A percentile compares a stretch with the other conserved stretches of the same genome.
These are phyloP conservation scores for Zarea fungicola DNA, from an alignment of 2,329 filamentous ascomycete genomes.

Conservation along the genomic window DNA sequence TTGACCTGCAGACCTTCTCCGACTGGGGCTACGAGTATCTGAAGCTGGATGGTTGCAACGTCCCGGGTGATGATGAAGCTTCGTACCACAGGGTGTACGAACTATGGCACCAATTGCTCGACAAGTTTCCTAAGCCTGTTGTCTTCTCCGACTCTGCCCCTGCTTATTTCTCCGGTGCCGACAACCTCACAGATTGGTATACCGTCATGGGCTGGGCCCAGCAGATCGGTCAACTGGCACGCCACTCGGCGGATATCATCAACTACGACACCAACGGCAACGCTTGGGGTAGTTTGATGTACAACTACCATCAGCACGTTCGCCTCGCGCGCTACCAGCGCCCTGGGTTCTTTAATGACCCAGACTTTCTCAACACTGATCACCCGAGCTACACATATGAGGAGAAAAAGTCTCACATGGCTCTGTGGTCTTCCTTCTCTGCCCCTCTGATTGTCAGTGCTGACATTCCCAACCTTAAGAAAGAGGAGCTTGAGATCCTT, in stretches of 20 bases:
- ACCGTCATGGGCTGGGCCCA: conserved; percentile 40
- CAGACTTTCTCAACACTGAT: conserved; percentile 33
- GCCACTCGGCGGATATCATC: conserved; percentile 38
- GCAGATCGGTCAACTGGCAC: conserved; percentile 35
- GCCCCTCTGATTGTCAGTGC: conserved; percentile 34
- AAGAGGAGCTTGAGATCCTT: conserved; percentile 30
- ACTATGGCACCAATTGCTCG: conserved; percentile 38
- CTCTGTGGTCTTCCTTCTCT: conserved; percentile 30
- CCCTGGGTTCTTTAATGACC: conserved; percentile 33
- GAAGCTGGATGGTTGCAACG: conserved; percentile 37
- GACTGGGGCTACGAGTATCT: conserved; percentile 34
- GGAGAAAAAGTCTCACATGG: conserved; percentile 32
- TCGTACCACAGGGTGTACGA: conserved; percentile 30
- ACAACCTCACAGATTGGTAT: conserved; percentile 39
- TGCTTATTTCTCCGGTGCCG: conserved; percentile 34
- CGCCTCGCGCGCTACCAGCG: conserved; percentile 35
- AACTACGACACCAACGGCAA: conserved; percentile 34
- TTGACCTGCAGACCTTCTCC: conserved; percentile 35
- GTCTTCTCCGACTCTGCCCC: conserved; percentile 42
- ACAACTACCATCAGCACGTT: conserved; percentile 40
- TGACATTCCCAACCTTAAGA: conserved; percentile 31
- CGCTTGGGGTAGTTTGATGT: conserved; percentile 43
- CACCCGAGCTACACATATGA: conserved; percentile 28
- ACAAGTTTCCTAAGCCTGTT: conserved; percentile 29
- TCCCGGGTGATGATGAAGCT: conserved; percentile 21